Base-by-base conservation (phyloP, 176 grass and related monocot species). In the Rhynchospora tenuis region DNA sequence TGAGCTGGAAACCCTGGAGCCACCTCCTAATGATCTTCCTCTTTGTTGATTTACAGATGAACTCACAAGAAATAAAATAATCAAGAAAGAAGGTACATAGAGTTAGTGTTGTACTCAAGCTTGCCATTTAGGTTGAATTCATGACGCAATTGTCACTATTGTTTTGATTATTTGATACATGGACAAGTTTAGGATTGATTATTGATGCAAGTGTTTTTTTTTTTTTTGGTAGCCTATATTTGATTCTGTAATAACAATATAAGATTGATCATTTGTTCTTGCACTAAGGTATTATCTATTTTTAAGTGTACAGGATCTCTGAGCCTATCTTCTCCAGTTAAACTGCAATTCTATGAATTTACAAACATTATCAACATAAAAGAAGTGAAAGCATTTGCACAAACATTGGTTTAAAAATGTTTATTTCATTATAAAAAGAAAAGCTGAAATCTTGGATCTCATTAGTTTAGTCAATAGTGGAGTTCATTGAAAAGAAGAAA, bases 11-110 rank as follows among this genome's bases (percentile, higher is more conserved):
- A 90, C 92, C 0, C 47, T 98, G 17, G 88, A 91, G 71, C 66
- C 86, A 0, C 92, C 92, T 2, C 96, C 92, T 6, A 26, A 73
- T 12, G 91, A 98, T 82, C 83, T 95, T 42, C 96, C 96, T 4
- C 12, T 83, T 47, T 98, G 96, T 90, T 98, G 78, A 88, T 59
- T 48, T 79, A 67, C 33, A 66, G 28, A 84, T 71, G 22, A 24
- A 83, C 38, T 13, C 22, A 68, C 3, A 22, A 72, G 27, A 42
- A 73, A 42, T 20, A 73, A 57, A 14, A 70, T 73, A 45, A 59
- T 33, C 2, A 23, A 84, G 17, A 86, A 29, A 38, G 33, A 75
- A 68, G 29, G 54, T 62, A 55, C 56, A 62, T 23, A 81, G 54
- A 60, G 64, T 38, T 38, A 38, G 24, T 38, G 14, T 68, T 27